These are phyloP conservation scores for Populus ilicifolia DNA, from an alignment of 345 rosid species.

Conservation along the genomic window DNA sequence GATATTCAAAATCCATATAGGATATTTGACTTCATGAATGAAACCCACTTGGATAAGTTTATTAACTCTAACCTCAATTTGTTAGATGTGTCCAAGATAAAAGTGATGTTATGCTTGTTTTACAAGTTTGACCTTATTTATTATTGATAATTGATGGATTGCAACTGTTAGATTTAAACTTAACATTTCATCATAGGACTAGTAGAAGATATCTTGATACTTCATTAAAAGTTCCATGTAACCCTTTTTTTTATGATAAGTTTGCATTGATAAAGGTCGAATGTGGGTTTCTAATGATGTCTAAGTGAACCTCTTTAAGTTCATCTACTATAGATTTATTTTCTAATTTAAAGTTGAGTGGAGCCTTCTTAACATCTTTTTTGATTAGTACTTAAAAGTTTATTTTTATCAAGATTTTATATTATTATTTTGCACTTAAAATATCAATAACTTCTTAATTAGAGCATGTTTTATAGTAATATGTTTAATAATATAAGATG, in stretches of 20 bases:
- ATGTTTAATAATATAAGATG: too few species aligned
- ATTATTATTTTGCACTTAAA: too few species aligned
- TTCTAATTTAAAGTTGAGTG: not conserved
- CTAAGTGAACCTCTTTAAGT: not conserved
- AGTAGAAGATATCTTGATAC: not conserved
- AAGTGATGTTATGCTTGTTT: too few species aligned
- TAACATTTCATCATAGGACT: not conserved
- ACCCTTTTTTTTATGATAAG: too few species aligned
- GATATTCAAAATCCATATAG: not conserved
- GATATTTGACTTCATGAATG: too few species aligned
- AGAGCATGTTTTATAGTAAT: too few species aligned
- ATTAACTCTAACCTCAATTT: too few species aligned
- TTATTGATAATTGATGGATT: not conserved
- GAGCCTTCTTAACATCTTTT: not conserved
- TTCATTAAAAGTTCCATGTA: not conserved
- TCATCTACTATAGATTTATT: not conserved
- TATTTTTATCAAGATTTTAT: too few species aligned
- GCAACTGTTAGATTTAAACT: not conserved
- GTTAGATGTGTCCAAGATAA: too few species aligned
- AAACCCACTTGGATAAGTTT: too few species aligned
- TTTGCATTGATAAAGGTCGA: not conserved
- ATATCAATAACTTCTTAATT: too few species aligned
- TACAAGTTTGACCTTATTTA: not conserved
- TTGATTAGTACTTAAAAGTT: too few species aligned
- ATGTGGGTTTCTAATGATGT: not conserved